phyloP scores from a whole-genome alignment of 73 alveolate genomes.

The Paramecium tetraurelia region DNA sequence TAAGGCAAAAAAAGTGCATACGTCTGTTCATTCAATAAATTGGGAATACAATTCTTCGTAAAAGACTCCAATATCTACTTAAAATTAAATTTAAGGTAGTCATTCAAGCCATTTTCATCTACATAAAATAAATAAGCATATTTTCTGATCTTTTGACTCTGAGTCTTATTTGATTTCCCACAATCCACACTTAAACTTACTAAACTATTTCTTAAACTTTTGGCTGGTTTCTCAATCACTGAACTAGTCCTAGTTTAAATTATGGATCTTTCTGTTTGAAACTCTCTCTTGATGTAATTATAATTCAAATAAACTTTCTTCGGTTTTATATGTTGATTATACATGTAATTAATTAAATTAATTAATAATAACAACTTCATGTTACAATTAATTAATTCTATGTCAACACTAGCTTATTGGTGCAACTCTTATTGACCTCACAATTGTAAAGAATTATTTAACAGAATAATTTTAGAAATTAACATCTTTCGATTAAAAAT shows the following conservation, averaged over 20 bases:
- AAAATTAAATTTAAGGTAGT: background rate
- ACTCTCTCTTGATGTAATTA: background rate
- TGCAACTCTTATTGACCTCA: no score
- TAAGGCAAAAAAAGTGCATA: background rate
- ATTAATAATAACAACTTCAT: background rate
- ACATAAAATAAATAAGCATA: background rate
- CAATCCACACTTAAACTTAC: background rate
- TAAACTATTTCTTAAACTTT: background rate
- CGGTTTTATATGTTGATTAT: background rate
- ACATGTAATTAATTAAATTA: background rate
- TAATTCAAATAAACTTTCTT: constrained; percentile 8
- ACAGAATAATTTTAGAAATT: no score
- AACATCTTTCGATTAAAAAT: no score
- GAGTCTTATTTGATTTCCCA: background rate
- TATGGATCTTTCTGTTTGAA: background rate
- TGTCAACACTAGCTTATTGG: background rate
- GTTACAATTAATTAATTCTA: background rate
- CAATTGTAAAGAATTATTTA: no score
- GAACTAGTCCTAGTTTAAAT: background rate
- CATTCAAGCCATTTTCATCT: background rate
- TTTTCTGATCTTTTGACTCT: background rate
- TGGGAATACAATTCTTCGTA: background rate
- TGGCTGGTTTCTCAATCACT: background rate
- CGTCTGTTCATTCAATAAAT: background rate
- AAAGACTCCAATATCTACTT: background rate